Evolutionary conservation across 2,329 filamentous ascomycete species (phyloP), one percentile per base, ranked within the genome.

Genomic region (Nannizzia gypsea): DNA sequence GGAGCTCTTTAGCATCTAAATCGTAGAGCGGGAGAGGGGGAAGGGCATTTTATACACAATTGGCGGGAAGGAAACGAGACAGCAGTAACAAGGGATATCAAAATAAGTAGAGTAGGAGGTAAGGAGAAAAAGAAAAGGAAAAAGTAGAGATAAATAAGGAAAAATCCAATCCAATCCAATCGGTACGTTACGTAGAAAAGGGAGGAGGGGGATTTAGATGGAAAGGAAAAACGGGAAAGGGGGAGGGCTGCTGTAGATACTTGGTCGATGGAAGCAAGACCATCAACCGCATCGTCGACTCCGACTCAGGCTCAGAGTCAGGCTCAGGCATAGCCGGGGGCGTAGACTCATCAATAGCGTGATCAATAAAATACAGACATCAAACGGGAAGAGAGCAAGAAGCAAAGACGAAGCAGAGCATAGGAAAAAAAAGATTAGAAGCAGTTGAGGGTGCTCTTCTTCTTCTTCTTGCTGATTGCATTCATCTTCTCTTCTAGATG

Each of bases 401-500:
- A n/a, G n/a, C n/a, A n/a, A n/a, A n/a, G n/a, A n/a, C n/a, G n/a
- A n/a, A n/a, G n/a, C n/a, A n/a, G n/a, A n/a, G n/a, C n/a, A n/a
- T 31, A 31, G 28, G 8, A 2, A 8, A 31, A 31, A 8, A 31
- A 31, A 31, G 28, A 9, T 75, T 90, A 96, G 80, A 99, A 99
- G 82, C 93, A 99, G 79, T 96, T 97, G 74, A 99, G 81, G 66
- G 88, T 91, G 82, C 95, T 96, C 83, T 80, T 80, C 76, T 95
- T 91, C 82, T 92, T 96, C 80, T 95, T 93, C 78, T 88, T 87
- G 75, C 86, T 91, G 72, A 93, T 87, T 61, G 88, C 86, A 69
- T 92, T 90, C 85, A 99, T 99, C 60, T 92, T 84, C 77, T 95
- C 90, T 76, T 99, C 92, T 26, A 99, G 82, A 69, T 95, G 89